Conservation (phyloP, 2,329 filamentous ascomycete species). For the Fusarium sacchari region DNA sequence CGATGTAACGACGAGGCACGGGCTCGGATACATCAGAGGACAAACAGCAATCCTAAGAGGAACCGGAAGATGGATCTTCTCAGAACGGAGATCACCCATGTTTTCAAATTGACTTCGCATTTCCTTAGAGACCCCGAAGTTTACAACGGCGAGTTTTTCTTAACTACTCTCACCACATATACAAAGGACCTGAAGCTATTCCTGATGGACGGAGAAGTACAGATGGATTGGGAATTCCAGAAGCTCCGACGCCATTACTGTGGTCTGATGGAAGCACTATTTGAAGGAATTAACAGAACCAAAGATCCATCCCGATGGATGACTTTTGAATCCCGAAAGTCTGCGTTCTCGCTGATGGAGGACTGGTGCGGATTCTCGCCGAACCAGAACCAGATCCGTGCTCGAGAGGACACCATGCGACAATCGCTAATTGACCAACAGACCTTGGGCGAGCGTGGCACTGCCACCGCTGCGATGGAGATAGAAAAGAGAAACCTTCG, state of each 20-base stretch:
- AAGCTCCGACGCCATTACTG: slow-evolving; percentile 93
- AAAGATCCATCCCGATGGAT: slow-evolving; percentile 92
- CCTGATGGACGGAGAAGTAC: slow-evolving; percentile 92
- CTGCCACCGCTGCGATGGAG: slow-evolving; percentile 88
- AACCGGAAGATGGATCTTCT: slow-evolving; percentile 87
- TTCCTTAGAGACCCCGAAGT: slow-evolving; percentile 84
- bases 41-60: slow-evolving; percentile 81
- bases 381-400: slow-evolving; percentile 83
- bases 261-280: slow-evolving; percentile 90
- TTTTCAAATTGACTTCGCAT: slow-evolving; percentile 92
- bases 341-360: slow-evolving; percentile 96
- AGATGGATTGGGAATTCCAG: slow-evolving; percentile 94
- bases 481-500: slow-evolving; percentile 95
- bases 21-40: slow-evolving; percentile 85
- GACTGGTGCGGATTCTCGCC: slow-evolving; percentile 99
- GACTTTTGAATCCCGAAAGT: slow-evolving; percentile 95
- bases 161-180: slow-evolving; percentile 88
- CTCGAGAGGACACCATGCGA: slow-evolving; percentile 86
- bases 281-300: slow-evolving; percentile 88
- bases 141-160: slow-evolving; percentile 87
- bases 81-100: slow-evolving; percentile 93
- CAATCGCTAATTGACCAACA: slow-evolving; percentile 86
- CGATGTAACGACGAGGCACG: slow-evolving; percentile 91
- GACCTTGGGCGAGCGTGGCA: slow-evolving; percentile 77
- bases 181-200: slow-evolving; percentile 94